A percentile compares a stretch with the other conserved stretches of the same genome.
phyloP scores from a whole-genome alignment of 495 filamentous ascomycete genomes.

The Aspergillus diversus region DNA sequence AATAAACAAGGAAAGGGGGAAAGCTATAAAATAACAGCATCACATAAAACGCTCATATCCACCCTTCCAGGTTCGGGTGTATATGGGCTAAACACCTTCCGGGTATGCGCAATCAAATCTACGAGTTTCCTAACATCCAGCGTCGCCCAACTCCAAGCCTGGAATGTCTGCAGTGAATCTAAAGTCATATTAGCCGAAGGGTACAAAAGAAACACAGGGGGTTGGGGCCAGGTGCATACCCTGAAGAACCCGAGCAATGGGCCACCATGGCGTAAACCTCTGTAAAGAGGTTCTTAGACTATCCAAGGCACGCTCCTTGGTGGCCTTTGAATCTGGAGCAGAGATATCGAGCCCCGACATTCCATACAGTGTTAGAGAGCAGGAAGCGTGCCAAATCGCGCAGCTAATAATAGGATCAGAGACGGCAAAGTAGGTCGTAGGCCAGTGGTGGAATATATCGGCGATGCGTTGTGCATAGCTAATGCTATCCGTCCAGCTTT shows the following conservation, averaged over 20 bases:
- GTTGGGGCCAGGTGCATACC: too few relatives aligned
- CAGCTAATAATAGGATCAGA: constrained; percentile 13
- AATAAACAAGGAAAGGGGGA: background rate
- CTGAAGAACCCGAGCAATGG: constrained; percentile 12
- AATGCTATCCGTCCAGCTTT: constrained; percentile 12
- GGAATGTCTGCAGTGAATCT: constrained; percentile 9
- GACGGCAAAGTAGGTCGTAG: constrained; percentile 11
- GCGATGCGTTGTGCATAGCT: constrained; percentile 7
- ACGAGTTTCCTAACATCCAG: constrained; percentile 5
- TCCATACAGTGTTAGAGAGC: constrained; percentile 4
- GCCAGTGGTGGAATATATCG: constrained; percentile 9
- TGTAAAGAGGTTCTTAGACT: constrained; percentile 6
- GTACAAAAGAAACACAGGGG: too few relatives aligned
- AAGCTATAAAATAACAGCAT: background rate
- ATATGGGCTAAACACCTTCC: constrained; percentile 13
- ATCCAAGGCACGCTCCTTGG: background rate
- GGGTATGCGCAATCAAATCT: constrained; percentile 2
- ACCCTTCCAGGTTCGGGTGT: constrained; percentile 8
- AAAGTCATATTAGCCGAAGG: background rate
- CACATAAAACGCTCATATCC: constrained; percentile 9
- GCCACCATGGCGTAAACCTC: constrained; percentile 12
- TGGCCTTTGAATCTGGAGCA: background rate
- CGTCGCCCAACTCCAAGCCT: constrained; percentile 13
- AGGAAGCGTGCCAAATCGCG: constrained; percentile 15
- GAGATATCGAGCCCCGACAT: constrained; percentile 13